A percentile compares a stretch with the other conserved stretches of the same genome.
phyloP scores from a whole-genome alignment of 2,329 filamentous ascomycete genomes.

The Tympanopsis confertula region DNA sequence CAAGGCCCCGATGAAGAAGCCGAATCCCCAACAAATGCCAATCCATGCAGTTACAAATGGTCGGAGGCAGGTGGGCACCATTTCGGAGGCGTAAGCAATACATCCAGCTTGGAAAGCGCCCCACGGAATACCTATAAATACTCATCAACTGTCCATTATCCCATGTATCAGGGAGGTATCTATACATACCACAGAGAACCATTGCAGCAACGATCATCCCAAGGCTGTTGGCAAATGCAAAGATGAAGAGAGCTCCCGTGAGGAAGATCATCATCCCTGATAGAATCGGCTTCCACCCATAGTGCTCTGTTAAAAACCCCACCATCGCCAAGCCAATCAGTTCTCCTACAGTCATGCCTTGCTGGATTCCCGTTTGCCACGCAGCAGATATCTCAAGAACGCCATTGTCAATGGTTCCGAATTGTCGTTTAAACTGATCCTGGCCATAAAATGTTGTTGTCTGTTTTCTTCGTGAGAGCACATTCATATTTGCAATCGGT shows the following conservation, averaged over 20 bases:
- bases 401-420: neutral
- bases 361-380: constrained; percentile 1
- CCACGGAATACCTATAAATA: constrained; percentile 1
- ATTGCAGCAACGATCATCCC: constrained; percentile 1
- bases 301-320: neutral
- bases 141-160: neutral
- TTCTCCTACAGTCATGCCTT: constrained; percentile 1
- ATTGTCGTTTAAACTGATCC: constrained; percentile 1
- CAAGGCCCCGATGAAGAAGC: neutral
- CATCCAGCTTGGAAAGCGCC: constrained; percentile 2
- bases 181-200: constrained; percentile 1
- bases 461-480: neutral
- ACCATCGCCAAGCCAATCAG: neutral
- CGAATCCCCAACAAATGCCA: constrained; percentile 2
- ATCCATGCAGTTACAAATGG: constrained; percentile 1
- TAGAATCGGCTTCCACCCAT: constrained; percentile 2
- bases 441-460: constrained; percentile 2
- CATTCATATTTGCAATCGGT: neutral
- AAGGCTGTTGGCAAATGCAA: neutral
- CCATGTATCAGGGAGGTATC: neutral
- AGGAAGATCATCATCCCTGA: constrained; percentile 1
- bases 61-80: constrained; percentile 1
- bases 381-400: constrained; percentile 1
- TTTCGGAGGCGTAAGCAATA: constrained; percentile 1
- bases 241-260: neutral